Base-by-base conservation (phyloP, 257 asterid species). In the Ballota nigra region DNA sequence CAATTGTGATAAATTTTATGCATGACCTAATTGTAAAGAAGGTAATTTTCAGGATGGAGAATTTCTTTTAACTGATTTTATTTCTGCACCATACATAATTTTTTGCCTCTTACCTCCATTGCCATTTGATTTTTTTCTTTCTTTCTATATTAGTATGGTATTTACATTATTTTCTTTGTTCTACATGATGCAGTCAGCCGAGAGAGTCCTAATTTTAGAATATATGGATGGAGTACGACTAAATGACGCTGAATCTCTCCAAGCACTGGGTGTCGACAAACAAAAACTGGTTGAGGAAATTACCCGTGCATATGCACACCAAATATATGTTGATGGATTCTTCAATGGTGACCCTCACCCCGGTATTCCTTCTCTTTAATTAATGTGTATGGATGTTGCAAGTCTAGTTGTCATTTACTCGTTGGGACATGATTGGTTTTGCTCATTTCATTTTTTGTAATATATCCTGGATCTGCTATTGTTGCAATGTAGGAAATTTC, bases 281-380 rank as follows among this genome's bases (percentile, higher is more conserved):
- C 96, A 91, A 83, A 94, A 86, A 81, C 86, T 94, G 72, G 95
- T 94, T 20, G 97, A 94, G 82, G 97, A 89, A 84, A 94, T 94
- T 78, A 94, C 97, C 11, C 96, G 98, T 1, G 97, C 98, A 15
- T 94, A 89, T 85, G 97, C 96, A n/a, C 98, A 94, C 81, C 98
- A 94, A 80, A 94, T 94, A 56, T 94, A 91, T 75, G 84, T 91
- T 75, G 97, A 94, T 86, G 98, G 98, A 53, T 94, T 94, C 82
- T 94, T 94, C 86, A 94, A 94, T 76, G 98, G 98, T 16, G 98
- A 94, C 84, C 98, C 98, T 77, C 98, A 94, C 76, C 98, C 98
- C 72, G 98, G 85, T 69, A 38, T 43, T 59, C 22, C 63, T 57
- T 58, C 76, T 75, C 56, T 33, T 43, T 40, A 29, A 24, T 10